These are phyloP conservation scores for Ustilago trichophora DNA, from an alignment of 1,284 basidiomycete species.

Conservation along the genomic window DNA sequence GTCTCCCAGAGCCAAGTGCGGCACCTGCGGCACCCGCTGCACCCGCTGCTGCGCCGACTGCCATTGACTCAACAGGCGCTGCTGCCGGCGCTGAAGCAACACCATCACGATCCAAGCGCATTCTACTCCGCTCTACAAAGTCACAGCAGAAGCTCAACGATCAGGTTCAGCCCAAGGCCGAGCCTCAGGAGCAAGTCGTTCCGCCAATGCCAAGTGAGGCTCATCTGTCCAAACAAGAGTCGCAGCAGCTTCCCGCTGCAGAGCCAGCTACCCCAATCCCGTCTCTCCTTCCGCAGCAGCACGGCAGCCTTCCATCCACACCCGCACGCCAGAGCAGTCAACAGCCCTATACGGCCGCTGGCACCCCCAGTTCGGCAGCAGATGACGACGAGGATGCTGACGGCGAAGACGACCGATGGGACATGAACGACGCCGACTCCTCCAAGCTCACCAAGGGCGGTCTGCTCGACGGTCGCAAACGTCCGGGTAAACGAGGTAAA, in stretches of 20 bases:
- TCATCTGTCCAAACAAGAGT: not conserved
- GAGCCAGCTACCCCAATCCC: not conserved
- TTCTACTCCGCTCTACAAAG: conserved; percentile 28
- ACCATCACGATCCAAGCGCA: conserved; percentile 32
- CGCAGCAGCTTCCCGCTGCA: not conserved
- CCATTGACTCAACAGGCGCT: no score
- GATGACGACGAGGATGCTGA: conserved; percentile 38
- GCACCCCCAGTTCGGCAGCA: conserved; percentile 26
- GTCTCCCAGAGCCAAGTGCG: conserved; percentile 29
- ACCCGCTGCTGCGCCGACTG: not conserved
- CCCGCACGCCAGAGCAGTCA: conserved; percentile 24
- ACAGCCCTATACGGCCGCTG: conserved; percentile 24
- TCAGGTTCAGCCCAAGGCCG: conserved; percentile 6
- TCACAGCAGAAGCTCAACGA: conserved; percentile 39
- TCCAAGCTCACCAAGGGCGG: conserved; percentile 47
- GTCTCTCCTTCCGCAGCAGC: not conserved
- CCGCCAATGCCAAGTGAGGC: conserved; percentile 7
- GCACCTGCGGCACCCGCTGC: conserved; percentile 1
- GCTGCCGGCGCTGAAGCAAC: conserved; percentile 4
- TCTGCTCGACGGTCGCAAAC: conserved; percentile 45
- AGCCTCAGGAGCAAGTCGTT: conserved; percentile 9
- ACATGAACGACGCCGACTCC: conserved; percentile 14
- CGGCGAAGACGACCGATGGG: conserved; percentile 15
- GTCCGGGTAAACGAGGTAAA: conserved; percentile 57
- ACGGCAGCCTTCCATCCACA: conserved; percentile 5